Conservation (phyloP, 2,329 filamentous ascomycete genomes). For the Massarina eburnea region DNA sequence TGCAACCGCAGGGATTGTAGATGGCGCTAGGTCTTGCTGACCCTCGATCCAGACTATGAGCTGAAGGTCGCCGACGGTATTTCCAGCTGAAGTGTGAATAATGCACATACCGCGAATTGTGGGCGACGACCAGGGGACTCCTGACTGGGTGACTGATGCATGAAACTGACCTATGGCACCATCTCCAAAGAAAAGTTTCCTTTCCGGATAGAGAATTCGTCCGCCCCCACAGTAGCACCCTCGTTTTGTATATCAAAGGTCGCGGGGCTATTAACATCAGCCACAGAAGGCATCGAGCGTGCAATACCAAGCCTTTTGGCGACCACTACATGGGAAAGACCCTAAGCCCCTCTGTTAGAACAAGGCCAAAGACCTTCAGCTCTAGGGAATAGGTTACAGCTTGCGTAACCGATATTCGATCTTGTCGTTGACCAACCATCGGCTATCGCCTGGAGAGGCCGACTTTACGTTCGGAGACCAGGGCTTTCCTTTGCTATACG, state of each 20-base stretch:
- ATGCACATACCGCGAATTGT: not conserved
- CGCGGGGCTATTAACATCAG: slow-evolving; percentile 7
- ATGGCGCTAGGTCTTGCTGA: too few relatives aligned
- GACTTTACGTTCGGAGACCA: not conserved
- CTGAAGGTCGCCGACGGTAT: too few relatives aligned
- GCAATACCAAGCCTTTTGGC: slow-evolving; percentile 11
- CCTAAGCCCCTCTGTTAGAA: slow-evolving; percentile 2
- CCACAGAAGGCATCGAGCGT: slow-evolving; percentile 11
- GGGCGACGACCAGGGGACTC: not conserved
- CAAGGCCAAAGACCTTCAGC: slow-evolving; percentile 6
- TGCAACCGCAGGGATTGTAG: too few relatives aligned
- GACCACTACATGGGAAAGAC: slow-evolving; percentile 8
- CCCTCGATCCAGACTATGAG: too few relatives aligned
- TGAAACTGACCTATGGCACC: slow-evolving; percentile 9
- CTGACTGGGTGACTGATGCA: not conserved
- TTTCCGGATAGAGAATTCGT: slow-evolving; percentile 1
- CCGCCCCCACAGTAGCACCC: slow-evolving; percentile 14
- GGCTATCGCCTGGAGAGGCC: not conserved
- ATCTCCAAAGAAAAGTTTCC: slow-evolving; percentile 12
- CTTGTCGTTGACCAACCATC: too few relatives aligned
- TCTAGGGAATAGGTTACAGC: not conserved
- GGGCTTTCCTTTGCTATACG: too few relatives aligned
- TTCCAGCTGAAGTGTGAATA: too few relatives aligned
- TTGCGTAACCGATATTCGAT: too few relatives aligned
- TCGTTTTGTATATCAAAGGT: slow-evolving; percentile 12